Conservation (phyloP, 768 basidiomycete genomes). For the Nevesoporus exiguus region DNA sequence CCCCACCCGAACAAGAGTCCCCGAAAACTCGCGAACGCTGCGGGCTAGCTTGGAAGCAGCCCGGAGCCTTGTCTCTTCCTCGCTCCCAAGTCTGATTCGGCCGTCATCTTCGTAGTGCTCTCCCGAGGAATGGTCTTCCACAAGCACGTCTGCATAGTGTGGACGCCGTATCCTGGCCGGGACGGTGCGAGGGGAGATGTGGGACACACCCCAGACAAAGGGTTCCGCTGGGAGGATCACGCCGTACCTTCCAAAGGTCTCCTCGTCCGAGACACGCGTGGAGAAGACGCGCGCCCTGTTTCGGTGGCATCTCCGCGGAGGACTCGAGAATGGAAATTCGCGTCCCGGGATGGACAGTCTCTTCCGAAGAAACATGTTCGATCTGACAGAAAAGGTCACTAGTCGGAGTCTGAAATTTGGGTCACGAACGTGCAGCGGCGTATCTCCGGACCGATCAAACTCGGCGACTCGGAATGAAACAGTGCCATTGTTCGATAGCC, state of each 20-base stretch:
- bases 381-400: background rate
- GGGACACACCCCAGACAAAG: constrained; percentile 58
- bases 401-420: background rate
- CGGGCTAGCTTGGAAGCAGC: constrained; percentile 55
- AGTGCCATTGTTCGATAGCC: no score
- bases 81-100: constrained; percentile 48
- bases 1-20: constrained; percentile 49
- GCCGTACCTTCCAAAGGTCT: constrained; percentile 48
- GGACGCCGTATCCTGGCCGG: constrained; percentile 57
- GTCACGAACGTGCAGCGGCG: background rate
- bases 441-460: no score
- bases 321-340: background rate
- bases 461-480: no score
- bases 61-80: constrained; percentile 50
- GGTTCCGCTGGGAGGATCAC: constrained; percentile 67
- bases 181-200: constrained; percentile 55
- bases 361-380: no score
- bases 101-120: constrained; percentile 26
- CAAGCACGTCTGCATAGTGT: constrained; percentile 39
- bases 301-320: background rate
- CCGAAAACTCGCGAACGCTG: constrained; percentile 52
- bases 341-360: background rate
- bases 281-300: constrained; percentile 8
- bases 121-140: no score
- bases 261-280: background rate